These are phyloP conservation scores for Quercus berberidifolia DNA, from an alignment of 306 rosid species.

Conservation along the genomic window DNA sequence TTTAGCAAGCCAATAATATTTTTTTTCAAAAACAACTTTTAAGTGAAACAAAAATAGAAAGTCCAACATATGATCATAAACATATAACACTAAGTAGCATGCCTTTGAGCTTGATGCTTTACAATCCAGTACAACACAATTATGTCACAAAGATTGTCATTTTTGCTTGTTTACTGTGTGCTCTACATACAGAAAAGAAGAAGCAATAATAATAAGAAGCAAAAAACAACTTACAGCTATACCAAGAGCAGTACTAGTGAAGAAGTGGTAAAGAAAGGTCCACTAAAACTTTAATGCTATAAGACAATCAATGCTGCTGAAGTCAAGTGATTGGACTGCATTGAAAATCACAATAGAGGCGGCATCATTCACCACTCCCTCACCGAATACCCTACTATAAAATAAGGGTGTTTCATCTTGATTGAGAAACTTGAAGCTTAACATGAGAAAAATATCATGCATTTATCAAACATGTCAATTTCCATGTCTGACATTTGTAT, in stretches of 20 bases:
- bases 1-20: background rate
- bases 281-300: conserved; percentile 57
- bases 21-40: background rate
- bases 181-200: background rate
- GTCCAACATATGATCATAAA: background rate
- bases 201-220: background rate
- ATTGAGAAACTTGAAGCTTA: conserved; percentile 60
- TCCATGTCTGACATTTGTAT: conserved; percentile 2
- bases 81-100: background rate
- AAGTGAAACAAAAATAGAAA: too few species aligned
- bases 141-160: background rate
- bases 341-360: conserved; percentile 75
- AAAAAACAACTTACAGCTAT: conserved; percentile 43
- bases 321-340: conserved; percentile 56
- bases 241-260: conserved; percentile 72
- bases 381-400: conserved; percentile 74
- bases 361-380: conserved; percentile 84
- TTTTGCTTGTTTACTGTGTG: background rate
- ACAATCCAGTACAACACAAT: background rate
- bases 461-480: conserved; percentile 9
- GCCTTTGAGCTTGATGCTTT: background rate
- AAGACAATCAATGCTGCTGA: conserved; percentile 27
- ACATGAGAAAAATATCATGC: conserved; percentile 17
- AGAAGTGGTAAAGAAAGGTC: conserved; percentile 74
- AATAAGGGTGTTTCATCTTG: conserved; percentile 87